These are phyloP conservation scores for Metschnikowia bowlesiae DNA, from an alignment of 805 yeast species.

Conservation along the genomic window DNA sequence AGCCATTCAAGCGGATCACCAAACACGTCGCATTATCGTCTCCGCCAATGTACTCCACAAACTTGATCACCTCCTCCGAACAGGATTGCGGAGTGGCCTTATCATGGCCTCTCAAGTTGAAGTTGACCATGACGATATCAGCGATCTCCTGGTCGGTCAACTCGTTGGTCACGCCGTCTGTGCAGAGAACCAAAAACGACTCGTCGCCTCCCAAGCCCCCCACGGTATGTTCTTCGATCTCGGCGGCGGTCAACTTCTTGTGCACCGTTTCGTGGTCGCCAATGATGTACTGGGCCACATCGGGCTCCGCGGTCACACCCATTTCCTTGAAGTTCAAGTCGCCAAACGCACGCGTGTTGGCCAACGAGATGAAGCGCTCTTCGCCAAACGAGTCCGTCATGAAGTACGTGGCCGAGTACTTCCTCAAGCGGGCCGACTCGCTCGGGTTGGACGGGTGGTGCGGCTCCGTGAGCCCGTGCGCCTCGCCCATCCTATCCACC, in stretches of 20 bases:
- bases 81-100: conserved; percentile 80
- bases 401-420: conserved; percentile 55
- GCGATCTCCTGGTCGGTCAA: conserved; percentile 87
- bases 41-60: conserved; percentile 81
- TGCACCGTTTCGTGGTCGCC: conserved; percentile 47
- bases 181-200: conserved; percentile 72
- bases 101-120: conserved; percentile 57
- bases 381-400: conserved; percentile 92
- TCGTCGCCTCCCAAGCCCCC: conserved; percentile 75
- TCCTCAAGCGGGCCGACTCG: conserved; percentile 69
- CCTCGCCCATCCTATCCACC: conserved; percentile 77
- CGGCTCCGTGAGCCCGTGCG: conserved; percentile 69
- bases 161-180: conserved; percentile 83
- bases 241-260: conserved; percentile 34
- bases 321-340: conserved; percentile 73
- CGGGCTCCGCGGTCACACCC: conserved; percentile 94
- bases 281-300: conserved; percentile 61
- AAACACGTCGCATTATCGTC: conserved; percentile 95
- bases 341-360: conserved; percentile 94
- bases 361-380: conserved; percentile 73
- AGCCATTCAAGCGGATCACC: conserved; percentile 74
- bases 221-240: conserved; percentile 31
- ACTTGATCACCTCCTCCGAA: conserved; percentile 79
- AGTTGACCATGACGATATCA: conserved; percentile 73
- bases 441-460: conserved; percentile 86